Evolutionary conservation across 352 stramenopile species (phyloP), one percentile per base, ranked within the genome.

Genomic region (Saprolegnia parasitica): DNA sequence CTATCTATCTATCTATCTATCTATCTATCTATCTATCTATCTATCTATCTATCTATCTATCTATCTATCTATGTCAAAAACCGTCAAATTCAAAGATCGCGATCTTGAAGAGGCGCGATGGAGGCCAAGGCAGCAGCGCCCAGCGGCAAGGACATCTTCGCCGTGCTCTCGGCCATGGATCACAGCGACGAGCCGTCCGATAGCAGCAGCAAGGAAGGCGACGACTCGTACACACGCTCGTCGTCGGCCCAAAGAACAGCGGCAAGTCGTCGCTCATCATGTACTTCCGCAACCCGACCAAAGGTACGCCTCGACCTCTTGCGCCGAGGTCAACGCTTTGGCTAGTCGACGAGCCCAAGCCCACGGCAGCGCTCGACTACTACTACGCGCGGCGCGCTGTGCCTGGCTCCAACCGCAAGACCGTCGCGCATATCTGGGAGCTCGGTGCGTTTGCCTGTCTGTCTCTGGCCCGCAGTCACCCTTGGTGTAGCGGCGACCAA

Each of bases 351-450:
- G 79, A 94, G 66, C 91, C 91, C 65, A 97, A 97, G 71, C 88
- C 90, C 37, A 97, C 90, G 5, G 92, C 93, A 5, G 90, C 89
- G 4, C 77, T 97, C n/a, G 89, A 97, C 72, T 98, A 97, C 65
- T 74, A 91, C 5, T 97, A 93, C 52, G 89, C 91, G 56, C 86
- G 89, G 3, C 75, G 90, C 24, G 65, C 73, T n/a, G 32, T 73
- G 40, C 21, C 62, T 56, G 56, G 52, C 63, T 65, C 42, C 24
- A 76, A 75, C 29, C 62, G 47, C 24, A 94, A 90, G 71, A 81
- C 82, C 72, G 85, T 98, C 1, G 89, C 90, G 21, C 88, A 98
- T 67, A 95, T 98, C 71, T 97, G 90, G 91, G 91, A 98, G 75
- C 83, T 98, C 37, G 80, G 80, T 37, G 21, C n/a, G 47, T 21